Percentiles rank a stretch among this genome's conserved stretches.
These are phyloP conservation scores for Mycena floridula DNA, from an alignment of 768 basidiomycete genomes.

Conservation along the genomic window DNA sequence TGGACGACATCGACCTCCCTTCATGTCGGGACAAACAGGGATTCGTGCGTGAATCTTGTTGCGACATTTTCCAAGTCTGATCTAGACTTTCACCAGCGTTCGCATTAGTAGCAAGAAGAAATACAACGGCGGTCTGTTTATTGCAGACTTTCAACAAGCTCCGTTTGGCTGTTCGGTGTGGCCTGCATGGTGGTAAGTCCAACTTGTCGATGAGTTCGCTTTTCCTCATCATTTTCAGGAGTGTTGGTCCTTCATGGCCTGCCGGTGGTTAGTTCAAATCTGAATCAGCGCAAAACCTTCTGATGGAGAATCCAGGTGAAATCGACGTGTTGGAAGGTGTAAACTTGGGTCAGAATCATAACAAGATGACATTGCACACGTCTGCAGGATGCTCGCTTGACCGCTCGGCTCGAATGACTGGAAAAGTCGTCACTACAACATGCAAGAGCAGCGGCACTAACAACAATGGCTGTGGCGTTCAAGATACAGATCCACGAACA, in stretches of 20 bases:
- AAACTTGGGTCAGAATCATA: slow-evolving; percentile 33
- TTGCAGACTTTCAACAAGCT: slow-evolving; percentile 45
- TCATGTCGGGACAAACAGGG: too few relatives aligned
- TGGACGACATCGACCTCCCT: too few relatives aligned
- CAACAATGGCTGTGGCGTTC: slow-evolving; percentile 23
- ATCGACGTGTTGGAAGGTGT: slow-evolving; percentile 55
- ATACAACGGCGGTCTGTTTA: slow-evolving; percentile 42
- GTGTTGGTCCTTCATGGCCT: slow-evolving; percentile 24
- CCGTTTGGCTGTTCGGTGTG: slow-evolving; percentile 45
- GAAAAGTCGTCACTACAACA: slow-evolving; percentile 15
- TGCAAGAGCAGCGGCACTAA: slow-evolving; percentile 18
- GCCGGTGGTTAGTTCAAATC: slow-evolving; percentile 17
- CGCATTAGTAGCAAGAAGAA: slow-evolving; percentile 40
- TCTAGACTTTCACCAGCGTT: too few relatives aligned
- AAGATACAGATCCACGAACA: slow-evolving; percentile 11
- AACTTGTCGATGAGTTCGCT: neutral
- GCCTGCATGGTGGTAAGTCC: slow-evolving; percentile 35
- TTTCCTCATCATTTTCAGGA: neutral
- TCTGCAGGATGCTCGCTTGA: slow-evolving; percentile 24
- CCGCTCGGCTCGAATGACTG: slow-evolving; percentile 14
- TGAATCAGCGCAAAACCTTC: too few relatives aligned
- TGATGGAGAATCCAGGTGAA: slow-evolving; percentile 28
- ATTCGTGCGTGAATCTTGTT: too few relatives aligned
- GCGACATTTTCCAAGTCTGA: too few relatives aligned
- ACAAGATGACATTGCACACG: slow-evolving; percentile 46